Base-by-base conservation (phyloP, 345 rosid species). In the Salix caprea region DNA sequence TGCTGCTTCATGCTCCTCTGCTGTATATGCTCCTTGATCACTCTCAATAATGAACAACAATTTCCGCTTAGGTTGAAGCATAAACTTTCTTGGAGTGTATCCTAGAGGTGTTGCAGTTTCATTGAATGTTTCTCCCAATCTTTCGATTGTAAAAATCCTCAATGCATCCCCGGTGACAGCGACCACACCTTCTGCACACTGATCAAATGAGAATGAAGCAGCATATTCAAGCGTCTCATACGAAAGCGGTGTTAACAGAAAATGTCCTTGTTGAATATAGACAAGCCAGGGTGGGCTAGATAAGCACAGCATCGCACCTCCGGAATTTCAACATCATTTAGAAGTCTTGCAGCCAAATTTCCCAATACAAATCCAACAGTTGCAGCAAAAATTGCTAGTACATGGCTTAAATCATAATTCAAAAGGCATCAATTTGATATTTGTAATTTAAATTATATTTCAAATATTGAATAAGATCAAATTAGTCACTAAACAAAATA, bases 181-280 rank as follows among this genome's bases (percentile, higher is more conserved):
- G 32, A 93, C 99, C 21, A 96, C 97, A 87, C 99, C 99, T 86
- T 92, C 99, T 2, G 98, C 90, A 87, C 99, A 93, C 81, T 96
- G 99, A 87, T 96, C 99, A 75, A 98, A 96, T 77, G 98, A 96
- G 84, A 96, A 93, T 0, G 98, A 90, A 28, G 99, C 95, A 78
- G 98, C 98, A 85, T 84, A 32, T 32, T 30, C 32, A 30, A 30
- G 32, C 0, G 4, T 30, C 32, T 30, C 32, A 30, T 30, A 30
- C 3, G 97, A 96, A 56, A 96, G 97, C 42, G 98, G 99, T 16
- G 98, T 92, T 79, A 96, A 80, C 75, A 87, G 91, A 83, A 93
- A 96, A 87, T 91, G 94, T 24, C 99, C 99, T 82, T 90, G 96
- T 71, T 96, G 97, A 82, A 96, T 92, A 85, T 93, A 96, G 58